Base-by-base conservation (phyloP, 1,284 basidiomycete genomes). In the Puccinia horiana region DNA sequence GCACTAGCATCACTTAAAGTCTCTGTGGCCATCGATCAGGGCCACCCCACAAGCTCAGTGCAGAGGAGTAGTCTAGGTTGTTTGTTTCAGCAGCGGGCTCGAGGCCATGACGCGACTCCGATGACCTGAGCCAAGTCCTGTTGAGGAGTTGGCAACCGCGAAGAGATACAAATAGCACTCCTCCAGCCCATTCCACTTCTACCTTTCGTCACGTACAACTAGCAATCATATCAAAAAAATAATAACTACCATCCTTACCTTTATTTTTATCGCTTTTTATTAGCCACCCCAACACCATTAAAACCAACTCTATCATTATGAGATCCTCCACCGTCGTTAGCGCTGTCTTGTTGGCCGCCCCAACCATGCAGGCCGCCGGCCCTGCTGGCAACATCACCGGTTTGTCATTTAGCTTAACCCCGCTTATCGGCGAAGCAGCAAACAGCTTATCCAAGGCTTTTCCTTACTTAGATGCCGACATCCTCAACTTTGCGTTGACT, bases 401-500 rank as follows among this genome's bases (percentile, higher is more conserved):
- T 73, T 54, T 52, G 70, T 52, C 29, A 29, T 14, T 35, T 35
- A n/a, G n/a, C n/a, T n/a, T n/a, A n/a, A n/a, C n/a, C 29, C n/a
- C 16, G 12, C 37, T 35, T 52, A 23, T 9, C 23, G 37, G 18
- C 2, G 18, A 1, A 52, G n/a, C n/a, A n/a, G n/a, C n/a, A n/a
- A n/a, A n/a, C n/a, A n/a, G n/a, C 23, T 37, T 35, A 73, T 23
- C 70, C 23, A 29, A 37, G 29, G 37, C 29, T 29, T 78, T 49
- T 37, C n/a, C 29, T 54, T 23, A 4, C n/a, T 8, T 16, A 56
- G 87, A 88, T 84, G 82, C 78, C 47, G 84, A 86, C 84, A 88
- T 90, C 83, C 87, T 90, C 82, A 90, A 92, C 86, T 91, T 90
- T 84, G 91, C 91, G 1, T 89, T 93, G 72, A 90, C 90, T 29